Evolutionary conservation across 495 filamentous ascomycete genomes (phyloP).

Genomic region (Aspergillus olivimuriae): DNA sequence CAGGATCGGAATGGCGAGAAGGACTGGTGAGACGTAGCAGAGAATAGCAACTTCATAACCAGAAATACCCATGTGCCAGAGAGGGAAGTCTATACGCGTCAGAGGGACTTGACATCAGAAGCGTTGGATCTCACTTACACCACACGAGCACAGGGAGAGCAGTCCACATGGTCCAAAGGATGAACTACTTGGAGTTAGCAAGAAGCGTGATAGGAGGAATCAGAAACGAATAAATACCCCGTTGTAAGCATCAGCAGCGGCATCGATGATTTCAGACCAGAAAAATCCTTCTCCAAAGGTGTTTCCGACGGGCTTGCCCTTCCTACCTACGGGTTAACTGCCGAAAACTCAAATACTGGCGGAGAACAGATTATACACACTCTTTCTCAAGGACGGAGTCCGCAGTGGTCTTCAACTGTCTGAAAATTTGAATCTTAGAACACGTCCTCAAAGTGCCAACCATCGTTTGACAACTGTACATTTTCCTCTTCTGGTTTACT

Average conservation of each 20-base stretch:
- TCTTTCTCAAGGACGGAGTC: conserved; percentile 83
- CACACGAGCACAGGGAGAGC: conserved; percentile 82
- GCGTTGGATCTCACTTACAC: conserved; percentile 56
- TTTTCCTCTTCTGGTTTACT: conserved; percentile 51
- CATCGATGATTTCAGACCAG: conserved; percentile 69
- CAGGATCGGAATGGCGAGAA: conserved; percentile 68
- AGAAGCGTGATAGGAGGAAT: conserved; percentile 2
- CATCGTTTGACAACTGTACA: conserved; percentile 43
- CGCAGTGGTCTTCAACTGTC: conserved; percentile 55
- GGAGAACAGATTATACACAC: conserved; percentile 46
- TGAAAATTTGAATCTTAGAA: conserved; percentile 43
- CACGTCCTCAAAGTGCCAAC: conserved; percentile 27
- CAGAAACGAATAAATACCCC: conserved; percentile 48
- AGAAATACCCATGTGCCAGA: conserved; percentile 99
- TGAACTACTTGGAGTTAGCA: conserved; percentile 54
- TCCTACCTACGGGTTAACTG: conserved; percentile 53
- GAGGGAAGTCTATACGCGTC: conserved; percentile 68
- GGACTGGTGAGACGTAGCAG: conserved; percentile 70
- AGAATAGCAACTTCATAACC: conserved; percentile 90
- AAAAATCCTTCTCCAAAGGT: conserved; percentile 69
- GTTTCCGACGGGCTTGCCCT: conserved; percentile 64
- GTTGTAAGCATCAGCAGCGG: conserved; percentile 84
- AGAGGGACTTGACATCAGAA: conserved; percentile 8
- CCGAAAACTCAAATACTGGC: conserved; percentile 7
- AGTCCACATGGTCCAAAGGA: conserved; percentile 94